Base-by-base conservation (phyloP, 1,139 yeast species). In the Blastobotrys ciferrii region DNA sequence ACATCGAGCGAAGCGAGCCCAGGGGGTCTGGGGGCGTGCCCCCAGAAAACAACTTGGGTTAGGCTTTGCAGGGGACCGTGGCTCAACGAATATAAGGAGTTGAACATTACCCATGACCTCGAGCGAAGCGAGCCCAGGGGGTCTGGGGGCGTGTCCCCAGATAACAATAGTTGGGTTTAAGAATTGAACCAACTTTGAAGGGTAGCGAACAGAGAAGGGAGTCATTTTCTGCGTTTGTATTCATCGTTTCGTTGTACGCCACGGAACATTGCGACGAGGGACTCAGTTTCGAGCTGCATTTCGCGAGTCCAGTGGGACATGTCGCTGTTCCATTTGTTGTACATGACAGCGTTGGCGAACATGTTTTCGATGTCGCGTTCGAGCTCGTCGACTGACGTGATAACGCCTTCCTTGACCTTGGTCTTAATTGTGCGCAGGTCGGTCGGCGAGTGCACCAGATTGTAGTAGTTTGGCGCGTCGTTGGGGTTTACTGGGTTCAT, bases 281-380 rank as follows among this genome's bases (percentile, higher is more conserved):
- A 64, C 46, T 66, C 72, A 1, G 69, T 61, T 28, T 69, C 72
- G 25, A 54, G 54, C 54, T 66, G 68, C 92, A 86, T 85, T 54
- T 81, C 86, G 52, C 77, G 70, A 1, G 89, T 79, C 73, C 87
- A 76, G 38, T 69, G 67, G 23, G 78, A 79, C 58, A 84, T 74
- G 51, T 82, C 87, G 33, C 82, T 78, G 55, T 78, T 82, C 55
- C 80, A 76, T 53, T 79, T 78, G 64, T 86, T 87, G 66, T 82
- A 86, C 94, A 87, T 86, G 13, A 85, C 77, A 32, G 92, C 87
- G 64, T 87, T 87, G 46, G 92, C 86, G 69, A 84, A 84, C 94
- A 87, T 85, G 48, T 82, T 70, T 72, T 82, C 77, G 36, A 87
- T 70, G 53, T 84, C 87, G 49, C 85, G 71, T 58, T 86, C 89